Conservation (phyloP, 1,284 basidiomycete species). For the Exsudoporus floridanus region DNA sequence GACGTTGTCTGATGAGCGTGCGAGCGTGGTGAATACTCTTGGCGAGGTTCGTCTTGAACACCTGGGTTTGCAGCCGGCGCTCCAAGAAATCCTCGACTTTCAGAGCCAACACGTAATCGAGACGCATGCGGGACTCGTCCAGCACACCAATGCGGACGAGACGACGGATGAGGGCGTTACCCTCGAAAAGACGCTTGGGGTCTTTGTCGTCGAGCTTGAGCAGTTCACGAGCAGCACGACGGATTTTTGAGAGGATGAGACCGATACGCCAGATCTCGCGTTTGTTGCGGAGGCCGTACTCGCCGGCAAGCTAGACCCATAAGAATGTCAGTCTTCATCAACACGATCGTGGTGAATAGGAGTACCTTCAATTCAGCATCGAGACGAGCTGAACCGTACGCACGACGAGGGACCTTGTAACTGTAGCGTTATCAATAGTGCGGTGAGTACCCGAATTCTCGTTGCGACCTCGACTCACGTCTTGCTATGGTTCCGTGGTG, state of each 20-base stretch:
- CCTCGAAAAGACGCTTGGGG: conserved; percentile 99
- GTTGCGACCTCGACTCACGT: conserved; percentile 83
- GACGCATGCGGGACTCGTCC: conserved; percentile 98
- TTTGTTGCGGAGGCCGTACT: conserved; percentile 99
- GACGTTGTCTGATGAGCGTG: conserved; percentile 95
- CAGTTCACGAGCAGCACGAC: conserved; percentile 99
- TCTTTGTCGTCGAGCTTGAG: conserved; percentile 99
- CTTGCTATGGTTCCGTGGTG: conserved; percentile 86
- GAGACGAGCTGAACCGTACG: conserved; percentile 97
- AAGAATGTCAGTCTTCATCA: conserved; percentile 1
- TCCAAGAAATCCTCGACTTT: conserved; percentile 99
- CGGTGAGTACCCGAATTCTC: conserved; percentile 65
- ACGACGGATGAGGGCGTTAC: conserved; percentile 98
- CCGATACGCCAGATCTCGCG: conserved; percentile 99
- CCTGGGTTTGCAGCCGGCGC: conserved; percentile 97
- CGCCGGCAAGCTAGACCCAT: conserved; percentile 83
- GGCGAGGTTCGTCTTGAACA: conserved; percentile 98
- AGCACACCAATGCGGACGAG: conserved; percentile 99
- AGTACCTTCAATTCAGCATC: conserved; percentile 97
- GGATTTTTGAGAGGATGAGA: conserved; percentile 98
- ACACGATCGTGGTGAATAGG: background rate
- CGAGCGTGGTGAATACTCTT: conserved; percentile 99
- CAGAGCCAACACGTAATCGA: conserved; percentile 99
- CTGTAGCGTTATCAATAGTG: conserved; percentile 58
- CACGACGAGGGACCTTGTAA: conserved; percentile 98